Conservation (phyloP, 306 rosid genomes). For the Glycine soja region DNA sequence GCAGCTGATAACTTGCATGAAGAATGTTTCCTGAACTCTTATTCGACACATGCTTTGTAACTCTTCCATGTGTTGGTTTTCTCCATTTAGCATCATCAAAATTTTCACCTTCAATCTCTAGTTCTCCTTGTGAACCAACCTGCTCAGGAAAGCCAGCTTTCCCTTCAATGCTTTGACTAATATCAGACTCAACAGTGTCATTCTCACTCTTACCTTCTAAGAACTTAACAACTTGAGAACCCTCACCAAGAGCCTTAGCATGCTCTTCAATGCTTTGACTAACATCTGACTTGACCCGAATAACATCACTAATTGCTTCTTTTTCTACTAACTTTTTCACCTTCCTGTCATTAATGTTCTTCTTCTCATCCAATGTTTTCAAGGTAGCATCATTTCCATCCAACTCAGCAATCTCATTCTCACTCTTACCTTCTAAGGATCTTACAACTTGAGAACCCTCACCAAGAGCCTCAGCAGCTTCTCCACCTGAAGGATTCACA, state of each 20-base stretch:
- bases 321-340: conserved; percentile 21
- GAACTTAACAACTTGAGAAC: conserved; percentile 44
- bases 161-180: conserved; percentile 46
- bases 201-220: conserved; percentile 45
- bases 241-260: conserved; percentile 45
- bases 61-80: conserved; percentile 48
- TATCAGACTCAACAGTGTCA: conserved; percentile 20
- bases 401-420: conserved; percentile 21
- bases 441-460: conserved; percentile 50
- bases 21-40: conserved; percentile 46
- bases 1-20: conserved; percentile 63
- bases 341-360: conserved; percentile 44
- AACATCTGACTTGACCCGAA: conserved; percentile 40
- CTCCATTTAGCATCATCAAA: conserved; percentile 43
- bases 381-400: conserved; percentile 44
- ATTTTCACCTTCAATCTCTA: conserved; percentile 58
- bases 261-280: conserved; percentile 49
- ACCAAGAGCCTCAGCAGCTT: conserved; percentile 28
- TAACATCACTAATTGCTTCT: conserved; percentile 36
- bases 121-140: conserved; percentile 53
- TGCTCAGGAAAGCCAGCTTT: conserved; percentile 38
- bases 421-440: conserved; percentile 44
- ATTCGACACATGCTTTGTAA: conserved; percentile 16
- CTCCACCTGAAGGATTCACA: conserved; percentile 40
- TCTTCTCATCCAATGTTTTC: conserved; percentile 49